Conservation (phyloP, 768 basidiomycete genomes). For the Zangia roseola region DNA sequence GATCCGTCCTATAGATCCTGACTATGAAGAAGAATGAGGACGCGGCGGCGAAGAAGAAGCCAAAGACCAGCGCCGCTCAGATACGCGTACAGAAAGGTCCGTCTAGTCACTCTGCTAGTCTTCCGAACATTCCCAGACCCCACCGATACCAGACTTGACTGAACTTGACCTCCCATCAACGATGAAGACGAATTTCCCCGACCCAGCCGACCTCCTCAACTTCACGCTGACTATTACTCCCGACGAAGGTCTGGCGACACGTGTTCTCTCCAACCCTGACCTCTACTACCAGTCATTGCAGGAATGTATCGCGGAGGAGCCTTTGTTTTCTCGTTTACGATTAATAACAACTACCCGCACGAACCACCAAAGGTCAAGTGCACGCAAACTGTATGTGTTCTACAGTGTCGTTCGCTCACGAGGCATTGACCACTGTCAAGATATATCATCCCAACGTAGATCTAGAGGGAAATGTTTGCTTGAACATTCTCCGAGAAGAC, state of each 20-base stretch:
- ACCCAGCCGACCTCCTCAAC: constrained; percentile 93
- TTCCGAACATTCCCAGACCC: constrained; percentile 4
- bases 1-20: constrained; percentile 71
- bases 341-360: constrained; percentile 98
- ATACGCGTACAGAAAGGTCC: constrained; percentile 99
- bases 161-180: constrained; percentile 95
- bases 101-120: neutral
- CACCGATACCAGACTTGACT: constrained; percentile 69
- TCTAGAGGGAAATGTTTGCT: constrained; percentile 95
- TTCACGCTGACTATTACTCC: constrained; percentile 94
- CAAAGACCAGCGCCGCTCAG: constrained; percentile 97
- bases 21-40: constrained; percentile 99
- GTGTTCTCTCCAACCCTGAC: constrained; percentile 1
- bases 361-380: constrained; percentile 99
- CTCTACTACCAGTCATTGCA: constrained; percentile 30
- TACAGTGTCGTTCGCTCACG: neutral
- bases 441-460: constrained; percentile 99
- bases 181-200: constrained; percentile 93
- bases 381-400: constrained; percentile 73
- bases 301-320: constrained; percentile 98
- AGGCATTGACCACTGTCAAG: constrained; percentile 40
- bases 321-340: constrained; percentile 91
- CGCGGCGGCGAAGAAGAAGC: constrained; percentile 95
- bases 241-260: constrained; percentile 74
- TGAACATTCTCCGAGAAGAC: constrained; percentile 98